Evolutionary conservation across 495 filamentous ascomycete genomes (phyloP), one percentile per base, ranked within the genome.

Genomic region (Penicillium silybi): DNA sequence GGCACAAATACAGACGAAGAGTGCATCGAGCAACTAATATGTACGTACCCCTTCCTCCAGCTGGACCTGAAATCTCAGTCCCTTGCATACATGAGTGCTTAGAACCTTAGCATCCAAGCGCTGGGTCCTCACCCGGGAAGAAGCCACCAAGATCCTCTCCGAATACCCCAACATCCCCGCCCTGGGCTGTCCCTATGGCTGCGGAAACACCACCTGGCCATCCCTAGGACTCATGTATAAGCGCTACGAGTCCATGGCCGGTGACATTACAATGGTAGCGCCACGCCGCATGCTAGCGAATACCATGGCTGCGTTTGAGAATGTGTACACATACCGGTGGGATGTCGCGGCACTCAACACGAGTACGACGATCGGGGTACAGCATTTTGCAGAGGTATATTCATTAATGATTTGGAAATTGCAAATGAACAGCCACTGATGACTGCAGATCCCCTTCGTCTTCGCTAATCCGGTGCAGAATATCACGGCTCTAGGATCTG

Each of bases 321-420:
- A 67, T 6, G 78, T 82, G 0, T 85, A 78, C 58, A 78, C 77
- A 37, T 85, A 81, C 59, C 78, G 79, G n/a, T 86, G 69, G 69
- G 69, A 72, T 39, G 69, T 69, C 10, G 52, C 69, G 0, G 63
- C 65, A 13, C 22, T 66, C 19, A 72, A 72, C 42, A 38, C 50
- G 3, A 57, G 61, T 13, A 64, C 54, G 15, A 52, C 26, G 0
- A 69, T 72, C 50, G 69, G 69, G 0, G 66, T 72, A 41, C 54
- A 60, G 38, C 69, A 72, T 53, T 72, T 72, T 37, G 66, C 69
- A 23, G 69, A 72, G 58, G 68, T 69, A 10, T 29, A 10, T 29
- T 29, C 26, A 29, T 29, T n/a, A n/a, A 18, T 3, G 13, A 38
- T n/a, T 18, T 15, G 8, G 15, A 38, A 2, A 15, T 15, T 20